Base-by-base conservation (phyloP, 257 asterid species). In the Henckelia pumila region DNA sequence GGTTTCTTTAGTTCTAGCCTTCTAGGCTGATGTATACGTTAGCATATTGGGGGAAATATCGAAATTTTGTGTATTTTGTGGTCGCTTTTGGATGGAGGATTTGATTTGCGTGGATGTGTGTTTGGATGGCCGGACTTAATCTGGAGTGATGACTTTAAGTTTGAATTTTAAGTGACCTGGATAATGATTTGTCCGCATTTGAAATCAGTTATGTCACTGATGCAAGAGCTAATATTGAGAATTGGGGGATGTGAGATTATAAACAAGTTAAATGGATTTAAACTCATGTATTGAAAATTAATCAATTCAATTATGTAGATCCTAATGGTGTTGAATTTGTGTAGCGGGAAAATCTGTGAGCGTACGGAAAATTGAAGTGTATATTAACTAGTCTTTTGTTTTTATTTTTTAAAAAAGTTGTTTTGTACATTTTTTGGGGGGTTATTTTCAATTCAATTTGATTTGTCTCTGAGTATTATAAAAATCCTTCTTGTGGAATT, bases 401-500 rank as follows among this genome's bases (percentile, higher is more conserved):
- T 60, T 60, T 2, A 4, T 3, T 16, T 62, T 62, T 62, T 33
- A 20, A 29, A 3, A 3, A 3, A 11, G 64, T 7, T 26, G 3
- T 60, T 20, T 37, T 60, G 14, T 23, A 17, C 9, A 63, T 33
- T 32, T 19, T 21, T 21, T 28, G 26, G 40, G 2, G 7, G 37
- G 6, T 30, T 14, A 9, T 63, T 47, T 33, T 11, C 19, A 22
- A 11, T 59, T 30, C 59, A 26, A 7, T 52, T 11, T 25, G n/a
- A 13, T 4, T 30, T 28, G 22, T 66, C 30, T 29, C 24, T 50
- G 59, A 21, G 6, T 67, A 19, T 17, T 30, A 21, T 49, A 69
- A 53, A 53, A 24, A 20, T 24, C 59, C 55, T 55, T 70, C 60
- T 50, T 28, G 14, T 57, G 53, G 24, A 49, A 22, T 26, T 70